Conservation (phyloP, 371 early-diverging fungal species). For the Lichtheimia ornata region DNA sequence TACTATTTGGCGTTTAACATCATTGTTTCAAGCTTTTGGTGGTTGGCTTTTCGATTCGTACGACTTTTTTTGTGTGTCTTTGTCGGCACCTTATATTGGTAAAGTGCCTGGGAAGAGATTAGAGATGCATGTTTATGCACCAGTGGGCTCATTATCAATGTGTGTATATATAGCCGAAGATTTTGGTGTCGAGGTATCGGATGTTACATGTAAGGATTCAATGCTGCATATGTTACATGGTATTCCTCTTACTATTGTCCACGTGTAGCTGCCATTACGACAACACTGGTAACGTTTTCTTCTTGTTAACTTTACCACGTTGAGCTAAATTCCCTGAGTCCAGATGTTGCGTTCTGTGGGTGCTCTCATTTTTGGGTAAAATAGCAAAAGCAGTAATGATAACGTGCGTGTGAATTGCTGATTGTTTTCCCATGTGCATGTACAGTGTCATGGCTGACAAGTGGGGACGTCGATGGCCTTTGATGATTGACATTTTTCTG, state of each 20-base stretch:
- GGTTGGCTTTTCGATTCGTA: constrained; percentile 79
- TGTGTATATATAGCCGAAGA: constrained; percentile 45
- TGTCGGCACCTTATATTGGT: constrained; percentile 47
- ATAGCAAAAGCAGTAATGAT: not conserved
- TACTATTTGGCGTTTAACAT: not conserved
- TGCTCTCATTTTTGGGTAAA: constrained; percentile 69
- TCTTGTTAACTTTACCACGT: too few species aligned
- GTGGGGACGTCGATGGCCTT: constrained; percentile 69
- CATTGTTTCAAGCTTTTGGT: constrained; percentile 51
- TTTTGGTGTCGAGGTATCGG: constrained; percentile 55
- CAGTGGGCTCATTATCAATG: too few species aligned
- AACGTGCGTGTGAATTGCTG: not conserved
- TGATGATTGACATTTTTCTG: constrained; percentile 67
- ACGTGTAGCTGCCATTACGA: constrained; percentile 39
- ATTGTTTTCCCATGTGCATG: not conserved
- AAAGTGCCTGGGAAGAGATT: not conserved
- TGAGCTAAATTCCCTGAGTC: too few species aligned
- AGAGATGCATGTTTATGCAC: too few species aligned
- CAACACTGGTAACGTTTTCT: constrained; percentile 31
- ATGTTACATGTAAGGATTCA: constrained; percentile 49
- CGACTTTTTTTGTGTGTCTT: constrained; percentile 69
- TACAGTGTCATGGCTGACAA: constrained; percentile 58
- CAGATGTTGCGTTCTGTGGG: constrained; percentile 72
- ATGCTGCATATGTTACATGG: not conserved
- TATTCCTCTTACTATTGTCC: constrained; percentile 1